A percentile compares a stretch with the other conserved stretches of the same genome.
phyloP scores from a whole-genome alignment of 768 basidiomycete genomes.

The Termitomyces sp. region DNA sequence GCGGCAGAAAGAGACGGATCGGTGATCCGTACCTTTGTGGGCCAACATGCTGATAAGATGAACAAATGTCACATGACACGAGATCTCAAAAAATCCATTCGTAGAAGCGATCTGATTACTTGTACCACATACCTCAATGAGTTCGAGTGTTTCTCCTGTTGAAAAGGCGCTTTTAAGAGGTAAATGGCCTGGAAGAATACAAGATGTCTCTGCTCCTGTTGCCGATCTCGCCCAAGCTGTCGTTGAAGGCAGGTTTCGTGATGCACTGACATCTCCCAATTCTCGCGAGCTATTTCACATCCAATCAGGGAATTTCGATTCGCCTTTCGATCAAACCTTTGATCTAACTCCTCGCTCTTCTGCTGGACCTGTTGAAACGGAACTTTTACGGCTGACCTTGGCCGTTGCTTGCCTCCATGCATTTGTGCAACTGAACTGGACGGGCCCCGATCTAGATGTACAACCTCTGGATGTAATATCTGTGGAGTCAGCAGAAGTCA shows the following conservation, averaged over 20 bases:
- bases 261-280: conserved; percentile 43
- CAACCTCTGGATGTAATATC: conserved; percentile 40
- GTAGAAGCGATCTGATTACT: background rate
- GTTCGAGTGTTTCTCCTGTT: conserved; percentile 27
- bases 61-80: conserved; percentile 8
- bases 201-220: conserved; percentile 20
- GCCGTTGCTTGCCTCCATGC: conserved; percentile 83
- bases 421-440: conserved; percentile 95
- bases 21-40: background rate
- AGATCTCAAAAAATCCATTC: conserved; percentile 9
- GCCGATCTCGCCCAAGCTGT: conserved; percentile 50
- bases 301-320: conserved; percentile 25
- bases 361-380: conserved; percentile 31
- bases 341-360: conserved; percentile 17
- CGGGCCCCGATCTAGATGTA: conserved; percentile 81
- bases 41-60: background rate
- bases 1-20: background rate
- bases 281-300: conserved; percentile 39
- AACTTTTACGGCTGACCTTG: conserved; percentile 57
- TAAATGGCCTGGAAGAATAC: conserved; percentile 29
- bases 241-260: conserved; percentile 57
- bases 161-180: conserved; percentile 61
- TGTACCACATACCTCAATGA: conserved; percentile 16
- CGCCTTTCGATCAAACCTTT: conserved; percentile 37
- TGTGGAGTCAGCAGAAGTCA: conserved; percentile 24